Evolutionary conservation across 345 rosid genomes (phyloP), one percentile per base, ranked within the genome.

Genomic region (Salix suchowensis): DNA sequence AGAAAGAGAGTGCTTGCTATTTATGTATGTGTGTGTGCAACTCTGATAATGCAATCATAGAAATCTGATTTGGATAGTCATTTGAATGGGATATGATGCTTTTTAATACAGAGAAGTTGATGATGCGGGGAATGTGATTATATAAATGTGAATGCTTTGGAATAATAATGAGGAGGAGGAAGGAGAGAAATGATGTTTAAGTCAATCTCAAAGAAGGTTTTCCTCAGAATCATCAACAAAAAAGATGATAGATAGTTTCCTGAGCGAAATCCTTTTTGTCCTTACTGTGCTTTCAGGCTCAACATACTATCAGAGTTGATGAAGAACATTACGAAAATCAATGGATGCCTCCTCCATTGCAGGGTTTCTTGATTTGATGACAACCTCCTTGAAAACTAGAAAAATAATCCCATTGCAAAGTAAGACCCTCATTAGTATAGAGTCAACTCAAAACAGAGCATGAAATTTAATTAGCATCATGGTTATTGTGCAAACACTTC

Each of bases 191-290:
- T 77, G 76, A 73, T 19, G 64, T 64, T 77, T 5, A 75, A 83
- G 81, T 85, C 88, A 81, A 85, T 83, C 67, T 67, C 79, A 73
- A 55, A 68, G 76, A 67, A 65, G 61, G 58, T 72, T 66, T 58
- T 52, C 78, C 61, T 21, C n/a, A 65, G 23, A 42, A 66, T 34
- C 36, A 34, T 34, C 36, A 34, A 34, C 36, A 34, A 4, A 34
- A 34, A 34, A 34, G 36, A 34, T 34, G 36, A 34, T 34, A 34
- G 36, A 34, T 4, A 34, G 36, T 34, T 34, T 34, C 36, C 36
- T 34, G 36, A 34, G 36, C 30, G 87, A 83, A 96, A 96, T 64
- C 92, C 94, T 87, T 88, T 92, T 76, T 61, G 82, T 34, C 36
- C 36, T 34, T 34, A 4, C 36, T 34, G 36, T 34, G 36, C 36